Evolutionary conservation across 306 rosid genomes (phyloP).

Genomic region (Carpinus fangiana): DNA sequence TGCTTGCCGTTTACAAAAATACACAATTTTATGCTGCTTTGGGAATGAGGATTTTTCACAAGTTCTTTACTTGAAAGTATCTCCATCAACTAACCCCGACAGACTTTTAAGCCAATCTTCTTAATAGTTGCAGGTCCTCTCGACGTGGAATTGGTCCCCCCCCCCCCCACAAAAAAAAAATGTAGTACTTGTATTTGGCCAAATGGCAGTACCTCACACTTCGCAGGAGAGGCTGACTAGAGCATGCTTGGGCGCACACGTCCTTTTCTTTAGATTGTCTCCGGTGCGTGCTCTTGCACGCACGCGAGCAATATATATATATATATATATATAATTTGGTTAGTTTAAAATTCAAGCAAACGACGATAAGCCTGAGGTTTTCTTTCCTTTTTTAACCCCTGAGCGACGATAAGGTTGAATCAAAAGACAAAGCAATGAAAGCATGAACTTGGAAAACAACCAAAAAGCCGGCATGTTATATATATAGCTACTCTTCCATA

Average conservation of each 20-base stretch:
- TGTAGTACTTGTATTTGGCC: slow-evolving; percentile 3
- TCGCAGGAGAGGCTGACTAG: background rate
- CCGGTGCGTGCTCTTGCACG: background rate
- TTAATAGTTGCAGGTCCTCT: too few relatives aligned
- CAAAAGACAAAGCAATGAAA: background rate
- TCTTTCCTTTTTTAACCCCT: too few relatives aligned
- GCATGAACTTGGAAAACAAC: slow-evolving; percentile 18
- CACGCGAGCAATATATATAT: slow-evolving; percentile 12
- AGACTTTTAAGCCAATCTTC: too few relatives aligned
- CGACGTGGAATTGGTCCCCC: too few relatives aligned
- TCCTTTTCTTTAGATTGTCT: background rate
- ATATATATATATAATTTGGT: slow-evolving; percentile 4
- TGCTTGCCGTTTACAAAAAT: too few relatives aligned
- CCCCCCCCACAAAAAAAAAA: too few relatives aligned
- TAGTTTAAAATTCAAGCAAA: slow-evolving; percentile 16
- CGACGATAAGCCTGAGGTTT: slow-evolving; percentile 17
- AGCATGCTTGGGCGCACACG: background rate
- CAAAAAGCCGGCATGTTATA: slow-evolving; percentile 46
- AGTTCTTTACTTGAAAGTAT: too few relatives aligned
- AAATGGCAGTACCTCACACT: background rate
- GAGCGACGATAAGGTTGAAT: slow-evolving; percentile 11
- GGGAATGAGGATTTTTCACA: too few relatives aligned
- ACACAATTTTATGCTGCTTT: too few relatives aligned
- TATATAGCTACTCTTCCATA: slow-evolving; percentile 2
- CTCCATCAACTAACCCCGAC: too few relatives aligned